Evolutionary conservation across 2,329 filamentous ascomycete species (phyloP), one percentile per base, ranked within the genome.

Genomic region (Nannizziopsis arthrosporioides): DNA sequence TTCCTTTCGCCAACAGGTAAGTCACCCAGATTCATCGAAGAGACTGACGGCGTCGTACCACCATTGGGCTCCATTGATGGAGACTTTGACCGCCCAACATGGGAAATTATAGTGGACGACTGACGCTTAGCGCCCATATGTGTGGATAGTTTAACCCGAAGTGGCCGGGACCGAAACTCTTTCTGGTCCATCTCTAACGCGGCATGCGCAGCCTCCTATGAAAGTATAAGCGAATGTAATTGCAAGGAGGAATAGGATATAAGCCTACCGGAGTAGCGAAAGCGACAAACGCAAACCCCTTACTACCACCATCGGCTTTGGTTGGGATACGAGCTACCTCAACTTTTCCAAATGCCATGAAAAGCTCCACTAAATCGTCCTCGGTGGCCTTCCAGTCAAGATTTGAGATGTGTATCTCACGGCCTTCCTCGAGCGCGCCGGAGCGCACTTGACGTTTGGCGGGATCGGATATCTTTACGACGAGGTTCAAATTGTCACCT

Each of bases 381-480:
- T 92, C 84, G 2, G 71, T 75, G 1, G 76, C 72, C 27, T 72
- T 72, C 50, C 71, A 72, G 53, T 84, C 77, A 10, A 90, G 64
- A 51, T 85, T 83, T 47, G 74, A 81, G 45, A 95, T 73, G 58
- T 88, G 85, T 8, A 96, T 67, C 65, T 96, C 90, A 31, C 92
- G 80, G 2, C 85, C 86, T 63, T 96, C 90, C n/a, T 84, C 80
- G 42, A 84, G 76, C 8, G 89, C 81, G 17, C 88, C 88, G 50
- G 82, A 78, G 17, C 92, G 84, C 37, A 78, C 73, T 63, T 94
- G 87, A 64, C 85, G 90, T 27, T 77, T 76, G 7, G 70, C 68
- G 0, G 92, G 92, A 58, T 96, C 80, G 0, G 92, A 96, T 55
- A 93, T 85, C 65, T 88, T 88, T 7, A 80, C 84, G 36, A 81